Conservation (phyloP, 2,329 filamentous ascomycete genomes). For the Dactylellina leptospora region DNA sequence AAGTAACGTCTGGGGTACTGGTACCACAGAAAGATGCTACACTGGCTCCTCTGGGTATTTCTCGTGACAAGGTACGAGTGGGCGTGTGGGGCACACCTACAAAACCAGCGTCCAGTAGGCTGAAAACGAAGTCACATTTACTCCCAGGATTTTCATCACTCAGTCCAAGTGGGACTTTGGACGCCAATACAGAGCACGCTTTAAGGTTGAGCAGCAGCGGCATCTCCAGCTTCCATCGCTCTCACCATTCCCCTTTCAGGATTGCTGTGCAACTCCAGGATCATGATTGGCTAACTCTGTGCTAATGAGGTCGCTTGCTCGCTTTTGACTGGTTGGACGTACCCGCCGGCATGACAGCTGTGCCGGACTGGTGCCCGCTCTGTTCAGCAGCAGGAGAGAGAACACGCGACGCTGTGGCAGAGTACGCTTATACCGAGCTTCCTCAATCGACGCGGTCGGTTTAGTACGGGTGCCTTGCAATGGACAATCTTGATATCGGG, state of each 20-base stretch:
- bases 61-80: slow-evolving; percentile 42
- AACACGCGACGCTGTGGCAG: slow-evolving; percentile 27
- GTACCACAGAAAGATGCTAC: slow-evolving; percentile 45
- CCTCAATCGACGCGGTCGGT: slow-evolving; percentile 38
- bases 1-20: slow-evolving; percentile 53
- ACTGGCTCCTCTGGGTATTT: slow-evolving; percentile 51
- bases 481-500: slow-evolving; percentile 42
- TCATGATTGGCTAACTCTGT: slow-evolving; percentile 30
- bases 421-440: slow-evolving; percentile 30
- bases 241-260: slow-evolving; percentile 18
- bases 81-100: slow-evolving; percentile 19
- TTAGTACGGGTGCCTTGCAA: slow-evolving; percentile 48
- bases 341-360: slow-evolving; percentile 48
- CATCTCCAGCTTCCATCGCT: slow-evolving; percentile 46
- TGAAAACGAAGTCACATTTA: slow-evolving; percentile 34
- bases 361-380: background rate
- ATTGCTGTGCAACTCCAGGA: slow-evolving; percentile 14
- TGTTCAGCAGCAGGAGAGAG: slow-evolving; percentile 36
- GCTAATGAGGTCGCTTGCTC: slow-evolving; percentile 45
- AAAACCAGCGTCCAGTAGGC: slow-evolving; percentile 43
- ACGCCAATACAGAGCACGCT: background rate
- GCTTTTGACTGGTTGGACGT: slow-evolving; percentile 44
- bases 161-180: slow-evolving; percentile 42
- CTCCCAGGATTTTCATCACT: slow-evolving; percentile 32
- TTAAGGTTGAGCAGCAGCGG: slow-evolving; percentile 15